Evolutionary conservation across 2,329 filamentous ascomycete genomes (phyloP), one percentile per base, ranked within the genome.

Genomic region (Raffaelea deltoideospora): DNA sequence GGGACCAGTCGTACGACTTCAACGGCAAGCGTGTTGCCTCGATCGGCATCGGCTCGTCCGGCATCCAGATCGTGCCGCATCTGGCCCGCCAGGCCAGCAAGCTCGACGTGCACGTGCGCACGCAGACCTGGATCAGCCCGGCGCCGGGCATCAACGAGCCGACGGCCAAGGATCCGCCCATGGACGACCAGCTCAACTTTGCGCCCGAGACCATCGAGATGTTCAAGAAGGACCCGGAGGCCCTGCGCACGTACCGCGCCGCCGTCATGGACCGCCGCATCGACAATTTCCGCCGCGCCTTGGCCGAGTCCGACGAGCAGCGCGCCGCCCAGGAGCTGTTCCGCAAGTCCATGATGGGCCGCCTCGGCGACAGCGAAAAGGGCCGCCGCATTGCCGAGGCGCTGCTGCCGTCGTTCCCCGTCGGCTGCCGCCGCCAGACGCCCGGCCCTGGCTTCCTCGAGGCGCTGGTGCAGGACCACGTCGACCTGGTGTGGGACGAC

Each of bases 101-200:
- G 13, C 47, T 60, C 13, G 38, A 37, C 2, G 35, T 37, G 11
- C 39, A 37, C n/a, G 27, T 45, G 13, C 35, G 41, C 14, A 35
- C 35, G 1, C 39, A 35, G 2, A 41, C 41, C 0, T 83, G 77
- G 78, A 71, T 82, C 22, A 71, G 76, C 0, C 64, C 69, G 2
- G 69, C 71, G 0, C 77, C 75, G 51, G 69, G 67, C 0, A n/a
- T n/a, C n/a, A n/a, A n/a, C n/a, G n/a, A n/a, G n/a, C n/a, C n/a
- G n/a, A 62, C 68, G 27, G 56, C 67, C 37, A 55, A 68, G 43
- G 64, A 71, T 19, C 67, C 65, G 20, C 59, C 71, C 1, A 67
- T 37, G 5, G 37, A 34, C 3, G 23, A 33, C 8, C 39, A 39
- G 17, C 36, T 40, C n/a, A 5, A 3, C 1, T 42, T 38, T 13